Conservation (phyloP, 768 basidiomycete genomes). For the Boletus barrowsii region DNA sequence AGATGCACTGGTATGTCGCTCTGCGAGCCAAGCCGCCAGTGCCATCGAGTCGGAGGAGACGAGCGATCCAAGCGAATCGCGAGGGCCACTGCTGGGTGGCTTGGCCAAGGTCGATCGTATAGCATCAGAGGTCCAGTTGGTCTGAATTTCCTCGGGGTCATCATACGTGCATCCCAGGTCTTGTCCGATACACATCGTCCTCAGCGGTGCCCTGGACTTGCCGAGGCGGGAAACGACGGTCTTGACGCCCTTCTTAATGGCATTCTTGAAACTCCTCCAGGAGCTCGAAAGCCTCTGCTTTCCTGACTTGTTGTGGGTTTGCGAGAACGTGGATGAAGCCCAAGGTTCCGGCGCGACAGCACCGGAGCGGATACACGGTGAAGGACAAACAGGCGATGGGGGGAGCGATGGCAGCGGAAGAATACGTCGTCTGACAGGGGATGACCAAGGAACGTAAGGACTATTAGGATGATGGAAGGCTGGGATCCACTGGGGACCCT, state of each 20-base stretch:
- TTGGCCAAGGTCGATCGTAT: slow-evolving; percentile 1
- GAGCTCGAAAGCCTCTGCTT: slow-evolving; percentile 20
- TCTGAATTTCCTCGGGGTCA: not conserved
- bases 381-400: slow-evolving; percentile 36
- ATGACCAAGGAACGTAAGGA: slow-evolving; percentile 53
- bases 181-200: slow-evolving; percentile 7
- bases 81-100: slow-evolving; percentile 14
- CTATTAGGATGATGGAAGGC: slow-evolving; percentile 49
- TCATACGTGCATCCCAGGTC: slow-evolving; percentile 10
- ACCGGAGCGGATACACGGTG: slow-evolving; percentile 35
- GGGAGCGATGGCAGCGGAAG: slow-evolving; percentile 33
- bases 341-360: slow-evolving; percentile 43
- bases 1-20: slow-evolving; percentile 33
- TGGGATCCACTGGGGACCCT: slow-evolving; percentile 35
- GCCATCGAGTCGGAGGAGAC: slow-evolving; percentile 34
- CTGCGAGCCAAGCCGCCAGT: slow-evolving; percentile 37
- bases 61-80: slow-evolving; percentile 27
- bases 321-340: slow-evolving; percentile 22
- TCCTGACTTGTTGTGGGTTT: slow-evolving; percentile 19
- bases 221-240: slow-evolving; percentile 19
- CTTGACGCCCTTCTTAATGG: slow-evolving; percentile 23
- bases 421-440: slow-evolving; percentile 40
- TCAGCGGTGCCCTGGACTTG: slow-evolving; percentile 12
- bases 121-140: not conserved
- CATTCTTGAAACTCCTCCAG: slow-evolving; percentile 35